Evolutionary conservation across 129 eudicot species (phyloP), one percentile per base, ranked within the genome.

Genomic region (Saussurea involucrata): DNA sequence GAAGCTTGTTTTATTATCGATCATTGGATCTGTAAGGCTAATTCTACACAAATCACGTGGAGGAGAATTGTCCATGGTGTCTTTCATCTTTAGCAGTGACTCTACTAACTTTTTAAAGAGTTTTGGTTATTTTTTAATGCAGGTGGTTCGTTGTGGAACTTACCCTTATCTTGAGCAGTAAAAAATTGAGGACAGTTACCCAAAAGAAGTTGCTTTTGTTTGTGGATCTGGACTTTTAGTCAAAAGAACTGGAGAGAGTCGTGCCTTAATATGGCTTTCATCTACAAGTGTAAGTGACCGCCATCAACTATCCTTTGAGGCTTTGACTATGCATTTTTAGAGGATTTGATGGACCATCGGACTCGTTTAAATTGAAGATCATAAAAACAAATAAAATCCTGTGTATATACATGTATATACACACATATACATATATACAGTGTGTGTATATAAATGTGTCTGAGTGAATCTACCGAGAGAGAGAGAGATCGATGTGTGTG

Each of bases 281-380:
- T 29, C 34, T 55, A 31, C 34, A 63, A 60, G 3, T 36, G 76
- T n/a, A n/a, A n/a, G 24, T 60, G 82, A 70, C 65, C 34, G 71
- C 11, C 25, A 78, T 78, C 42, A 71, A 75, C 79, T 75, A 40
- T 63, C 46, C 21, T n/a, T n/a, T n/a, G n/a, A n/a, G n/a, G n/a
- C n/a, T n/a, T n/a, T n/a, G n/a, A n/a, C 76, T 57, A 4, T 15
- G 75, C 37, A 75, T 57, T 15, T 46, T 15, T 18, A 24, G 53
- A 36, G 25, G 64, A 44, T 40, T 29, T 76, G 44, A 20, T 60
- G 13, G 64, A 75, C 74, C 20, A n/a, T 67, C 27, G 28, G 63
- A 66, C 34, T 65, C n/a, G 0, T 5, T 3, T 24, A 65, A 6
- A 65, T 24, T n/a, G n/a, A n/a, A n/a, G n/a, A n/a, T n/a, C n/a